A percentile compares a stretch with the other conserved stretches of the same genome.
Conservation (phyloP, 192 early-diverging fungal species). For the Backusella liffmaniae region DNA sequence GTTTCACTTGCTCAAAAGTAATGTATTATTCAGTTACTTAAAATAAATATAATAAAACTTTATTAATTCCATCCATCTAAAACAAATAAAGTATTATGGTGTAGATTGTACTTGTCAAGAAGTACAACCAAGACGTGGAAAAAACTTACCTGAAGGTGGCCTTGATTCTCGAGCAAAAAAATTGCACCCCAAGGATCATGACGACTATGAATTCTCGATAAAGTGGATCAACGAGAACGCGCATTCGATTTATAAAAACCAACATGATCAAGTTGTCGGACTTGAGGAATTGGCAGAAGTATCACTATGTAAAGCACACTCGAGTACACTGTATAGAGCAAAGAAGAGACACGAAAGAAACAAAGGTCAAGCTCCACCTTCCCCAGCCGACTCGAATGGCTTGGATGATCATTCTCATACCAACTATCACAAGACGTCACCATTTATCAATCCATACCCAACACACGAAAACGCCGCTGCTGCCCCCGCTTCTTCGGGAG, state of each 20-base stretch:
- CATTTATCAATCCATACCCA: conserved; percentile 1
- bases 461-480: neutral
- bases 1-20: conserved; percentile 39
- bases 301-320: conserved; percentile 40
- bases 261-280: conserved; percentile 22
- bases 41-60: neutral
- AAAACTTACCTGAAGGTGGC: conserved; percentile 32
- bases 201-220: conserved; percentile 35
- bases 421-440: neutral
- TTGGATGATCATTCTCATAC: neutral
- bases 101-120: conserved; percentile 29
- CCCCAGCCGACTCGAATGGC: conserved; percentile 22
- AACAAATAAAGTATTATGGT: conserved; percentile 25
- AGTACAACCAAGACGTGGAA: conserved; percentile 32
- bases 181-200: conserved; percentile 22
- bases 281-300: conserved; percentile 26
- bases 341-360: conserved; percentile 29
- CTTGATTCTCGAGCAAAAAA: conserved; percentile 40
- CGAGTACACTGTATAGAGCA: conserved; percentile 36
- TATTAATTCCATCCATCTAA: neutral
- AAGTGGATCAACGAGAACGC: conserved; percentile 33
- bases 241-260: conserved; percentile 30
- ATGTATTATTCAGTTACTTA: neutral
- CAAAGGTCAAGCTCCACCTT: conserved; percentile 21
- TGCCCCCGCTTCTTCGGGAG: neutral